phyloP scores from a whole-genome alignment of 2,329 filamentous ascomycete species.

The Colletotrichum gigasporum region DNA sequence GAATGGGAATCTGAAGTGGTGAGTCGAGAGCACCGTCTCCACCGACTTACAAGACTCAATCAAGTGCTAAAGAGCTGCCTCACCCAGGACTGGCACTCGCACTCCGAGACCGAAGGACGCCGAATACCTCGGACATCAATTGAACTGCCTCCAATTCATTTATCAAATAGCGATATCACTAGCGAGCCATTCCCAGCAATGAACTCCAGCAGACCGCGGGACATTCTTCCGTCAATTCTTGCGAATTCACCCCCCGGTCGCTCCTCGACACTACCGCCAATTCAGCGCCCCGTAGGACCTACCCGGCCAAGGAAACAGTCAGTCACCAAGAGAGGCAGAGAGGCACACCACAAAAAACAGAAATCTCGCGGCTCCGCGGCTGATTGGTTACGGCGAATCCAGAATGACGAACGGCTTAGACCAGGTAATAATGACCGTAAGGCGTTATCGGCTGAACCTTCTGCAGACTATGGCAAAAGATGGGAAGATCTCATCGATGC shows the following conservation, averaged over 20 bases:
- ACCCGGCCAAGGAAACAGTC: conserved; percentile 86
- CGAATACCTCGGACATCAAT: conserved; percentile 73
- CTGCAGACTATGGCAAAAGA: conserved; percentile 83
- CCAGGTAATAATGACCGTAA: conserved; percentile 77
- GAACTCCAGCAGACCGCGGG: conserved; percentile 70
- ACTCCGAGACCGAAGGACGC: conserved; percentile 75
- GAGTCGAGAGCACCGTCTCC: conserved; percentile 48
- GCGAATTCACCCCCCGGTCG: conserved; percentile 84
- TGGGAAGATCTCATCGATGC: conserved; percentile 98
- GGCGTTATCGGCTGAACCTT: conserved; percentile 86
- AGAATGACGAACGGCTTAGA: conserved; percentile 72
- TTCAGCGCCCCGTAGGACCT: conserved; percentile 77
- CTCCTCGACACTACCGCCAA: conserved; percentile 86
- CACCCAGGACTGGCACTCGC: conserved; percentile 74
- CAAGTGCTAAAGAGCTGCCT: conserved; percentile 28
- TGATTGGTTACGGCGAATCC: conserved; percentile 68
- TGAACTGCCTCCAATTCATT: conserved; percentile 76
- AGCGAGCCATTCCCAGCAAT: conserved; percentile 77
- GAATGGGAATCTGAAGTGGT: conserved; percentile 84
- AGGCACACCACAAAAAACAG: conserved; percentile 82
- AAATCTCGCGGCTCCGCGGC: conserved; percentile 77
- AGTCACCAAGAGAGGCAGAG: conserved; percentile 80
- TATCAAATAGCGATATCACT: conserved; percentile 67
- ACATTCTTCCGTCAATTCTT: conserved; percentile 84
- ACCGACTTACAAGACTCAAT: not conserved